phyloP scores from a whole-genome alignment of 208 protist genomes.

The Leptomonas pyrrhocoris region DNA sequence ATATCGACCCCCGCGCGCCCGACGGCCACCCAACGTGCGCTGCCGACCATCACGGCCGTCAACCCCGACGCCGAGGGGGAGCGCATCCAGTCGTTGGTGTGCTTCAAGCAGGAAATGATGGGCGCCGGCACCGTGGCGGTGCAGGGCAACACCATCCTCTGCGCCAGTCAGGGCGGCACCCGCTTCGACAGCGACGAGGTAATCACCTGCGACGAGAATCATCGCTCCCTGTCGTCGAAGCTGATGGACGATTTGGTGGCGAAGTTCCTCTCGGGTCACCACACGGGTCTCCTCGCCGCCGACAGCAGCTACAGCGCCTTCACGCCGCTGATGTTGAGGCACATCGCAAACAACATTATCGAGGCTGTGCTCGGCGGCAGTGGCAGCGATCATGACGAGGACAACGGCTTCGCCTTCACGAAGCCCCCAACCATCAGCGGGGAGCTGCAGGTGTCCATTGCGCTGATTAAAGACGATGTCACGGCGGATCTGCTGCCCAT shows the following conservation, averaged over 20 bases:
- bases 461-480: conserved; percentile 76
- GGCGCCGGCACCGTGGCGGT: conserved; percentile 64
- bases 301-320: conserved; percentile 79
- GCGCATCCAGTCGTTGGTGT: conserved; percentile 62
- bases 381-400: conserved; percentile 2
- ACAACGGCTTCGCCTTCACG: conserved; percentile 18
- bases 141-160: conserved; percentile 64
- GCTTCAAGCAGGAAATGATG: conserved; percentile 61
- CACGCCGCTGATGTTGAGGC: conserved; percentile 70
- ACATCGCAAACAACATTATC: conserved; percentile 62
- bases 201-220: conserved; percentile 48
- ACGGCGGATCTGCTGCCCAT: conserved; percentile 68
- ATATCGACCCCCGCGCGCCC: not conserved
- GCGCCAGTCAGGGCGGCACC: conserved; percentile 47
- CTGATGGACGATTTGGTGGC: conserved; percentile 60
- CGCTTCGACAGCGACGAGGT: conserved; percentile 79
- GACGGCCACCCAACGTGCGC: conserved; percentile 3
- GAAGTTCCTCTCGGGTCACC: conserved; percentile 61
- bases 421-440: conserved; percentile 33
- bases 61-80: conserved; percentile 16
- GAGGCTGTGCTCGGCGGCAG: conserved; percentile 31
- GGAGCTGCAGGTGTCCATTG: conserved; percentile 76
- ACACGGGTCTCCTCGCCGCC: conserved; percentile 64
- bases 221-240: conserved; percentile 47
- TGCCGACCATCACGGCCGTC: conserved; percentile 26